These are phyloP conservation scores for Huiozyma naganishii DNA, from an alignment of 805 yeast species.

Conservation along the genomic window DNA sequence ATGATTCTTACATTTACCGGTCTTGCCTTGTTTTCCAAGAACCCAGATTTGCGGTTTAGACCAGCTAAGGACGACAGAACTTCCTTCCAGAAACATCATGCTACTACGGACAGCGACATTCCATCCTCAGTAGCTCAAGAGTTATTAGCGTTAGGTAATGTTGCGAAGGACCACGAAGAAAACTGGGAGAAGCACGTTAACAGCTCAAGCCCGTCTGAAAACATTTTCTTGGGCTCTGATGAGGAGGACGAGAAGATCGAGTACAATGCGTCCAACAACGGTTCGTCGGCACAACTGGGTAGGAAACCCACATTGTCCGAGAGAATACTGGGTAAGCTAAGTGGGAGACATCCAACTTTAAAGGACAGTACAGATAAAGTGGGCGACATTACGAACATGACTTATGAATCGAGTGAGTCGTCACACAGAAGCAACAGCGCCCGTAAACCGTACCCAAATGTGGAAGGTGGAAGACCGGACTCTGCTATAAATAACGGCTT, in stretches of 20 bases:
- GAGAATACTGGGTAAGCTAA: slow-evolving; percentile 16
- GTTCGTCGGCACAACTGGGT: background rate
- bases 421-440: background rate
- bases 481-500: slow-evolving; percentile 24
- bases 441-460: slow-evolving; percentile 13
- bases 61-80: slow-evolving; percentile 93
- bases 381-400: background rate
- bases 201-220: slow-evolving; percentile 4
- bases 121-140: slow-evolving; percentile 34
- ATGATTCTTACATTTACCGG: slow-evolving; percentile 56
- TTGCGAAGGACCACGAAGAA: slow-evolving; percentile 68
- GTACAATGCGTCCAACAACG: slow-evolving; percentile 27
- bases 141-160: slow-evolving; percentile 62
- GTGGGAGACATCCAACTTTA: slow-evolving; percentile 4
- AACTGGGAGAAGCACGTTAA: slow-evolving; percentile 60
- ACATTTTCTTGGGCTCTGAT: slow-evolving; percentile 16
- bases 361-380: background rate
- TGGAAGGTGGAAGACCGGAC: slow-evolving; percentile 15
- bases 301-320: slow-evolving; percentile 18
- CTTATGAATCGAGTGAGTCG: background rate
- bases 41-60: slow-evolving; percentile 80
- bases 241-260: slow-evolving; percentile 16
- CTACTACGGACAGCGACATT: slow-evolving; percentile 15
- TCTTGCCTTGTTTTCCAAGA: slow-evolving; percentile 58
- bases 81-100: slow-evolving; percentile 54